Percentiles rank a stretch among this genome's conserved stretches.
Conservation (phyloP, 78 protist species). For the Andalucia godoyi region DNA sequence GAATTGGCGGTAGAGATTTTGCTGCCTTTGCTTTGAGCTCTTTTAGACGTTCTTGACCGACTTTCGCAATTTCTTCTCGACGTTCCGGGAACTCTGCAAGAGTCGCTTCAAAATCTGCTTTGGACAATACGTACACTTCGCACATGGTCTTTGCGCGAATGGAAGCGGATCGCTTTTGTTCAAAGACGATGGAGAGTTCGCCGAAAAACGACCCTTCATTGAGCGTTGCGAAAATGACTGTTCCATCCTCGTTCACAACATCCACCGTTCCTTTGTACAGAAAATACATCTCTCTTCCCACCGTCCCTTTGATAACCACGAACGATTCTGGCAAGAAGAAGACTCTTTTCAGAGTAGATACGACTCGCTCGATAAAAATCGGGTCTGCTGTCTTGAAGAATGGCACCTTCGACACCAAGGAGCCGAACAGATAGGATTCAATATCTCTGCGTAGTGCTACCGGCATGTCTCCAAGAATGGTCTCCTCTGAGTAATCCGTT, state of each 20-base stretch:
- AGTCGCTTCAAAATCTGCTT: constrained; percentile 8
- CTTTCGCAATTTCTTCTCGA: too few relatives aligned
- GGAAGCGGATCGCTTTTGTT: constrained; percentile 5
- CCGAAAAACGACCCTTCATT: constrained; percentile 18
- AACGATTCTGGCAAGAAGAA: constrained; percentile 3
- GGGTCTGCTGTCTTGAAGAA: too few relatives aligned
- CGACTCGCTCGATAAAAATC: too few relatives aligned
- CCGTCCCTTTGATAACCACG: constrained; percentile 1
- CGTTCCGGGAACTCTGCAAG: constrained; percentile 11
- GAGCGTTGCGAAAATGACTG: constrained; percentile 1
- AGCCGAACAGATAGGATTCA: too few relatives aligned
- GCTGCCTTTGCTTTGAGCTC: too few relatives aligned
- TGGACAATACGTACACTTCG: constrained; percentile 8
- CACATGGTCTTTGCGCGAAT: constrained; percentile 11
- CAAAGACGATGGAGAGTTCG: constrained; percentile 8
- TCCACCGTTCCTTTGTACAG: constrained; percentile 5
- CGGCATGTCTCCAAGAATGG: too few relatives aligned
- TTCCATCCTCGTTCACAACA: neutral
- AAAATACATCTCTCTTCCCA: constrained; percentile 18
- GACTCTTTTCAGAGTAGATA: too few relatives aligned
- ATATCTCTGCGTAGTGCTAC: too few relatives aligned
- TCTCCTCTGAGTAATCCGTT: too few relatives aligned
- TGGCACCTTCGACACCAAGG: too few relatives aligned
- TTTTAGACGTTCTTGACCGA: too few relatives aligned
- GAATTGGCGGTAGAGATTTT: too few relatives aligned